Evolutionary conservation across 2,329 filamentous ascomycete species (phyloP).

Genomic region (Dactylellina sp.): DNA sequence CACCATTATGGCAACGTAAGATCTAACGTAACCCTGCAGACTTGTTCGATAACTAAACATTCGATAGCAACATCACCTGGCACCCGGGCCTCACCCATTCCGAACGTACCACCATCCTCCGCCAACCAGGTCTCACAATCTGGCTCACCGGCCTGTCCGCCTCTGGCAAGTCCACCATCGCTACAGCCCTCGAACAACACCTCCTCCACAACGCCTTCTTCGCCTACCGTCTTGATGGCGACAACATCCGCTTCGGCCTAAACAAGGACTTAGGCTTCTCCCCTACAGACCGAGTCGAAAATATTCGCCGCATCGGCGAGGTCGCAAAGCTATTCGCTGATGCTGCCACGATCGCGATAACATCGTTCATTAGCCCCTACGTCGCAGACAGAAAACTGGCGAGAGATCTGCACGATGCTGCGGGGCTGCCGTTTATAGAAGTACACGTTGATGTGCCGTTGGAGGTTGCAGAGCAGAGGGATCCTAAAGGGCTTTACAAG

Average conservation of each 20-base stretch:
- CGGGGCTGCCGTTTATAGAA: slow-evolving; percentile 85
- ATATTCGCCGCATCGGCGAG: slow-evolving; percentile 95
- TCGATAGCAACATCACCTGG: slow-evolving; percentile 87
- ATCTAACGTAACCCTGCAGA: background rate
- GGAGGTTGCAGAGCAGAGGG: slow-evolving; percentile 90
- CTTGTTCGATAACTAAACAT: background rate
- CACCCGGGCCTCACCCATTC: slow-evolving; percentile 81
- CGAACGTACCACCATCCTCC: slow-evolving; percentile 79
- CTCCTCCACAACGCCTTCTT: slow-evolving; percentile 84
- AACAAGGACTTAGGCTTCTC: slow-evolving; percentile 98
- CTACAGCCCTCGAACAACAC: slow-evolving; percentile 95
- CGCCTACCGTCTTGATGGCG: slow-evolving; percentile 91
- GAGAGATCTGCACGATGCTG: slow-evolving; percentile 78
- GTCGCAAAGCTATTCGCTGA: slow-evolving; percentile 95
- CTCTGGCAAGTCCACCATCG: slow-evolving; percentile 96
- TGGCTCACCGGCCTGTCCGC: slow-evolving; percentile 98
- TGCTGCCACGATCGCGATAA: slow-evolving; percentile 85
- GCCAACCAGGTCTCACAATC: slow-evolving; percentile 91
- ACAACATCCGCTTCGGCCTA: slow-evolving; percentile 97
- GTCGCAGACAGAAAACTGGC: slow-evolving; percentile 85
- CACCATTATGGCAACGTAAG: slow-evolving; percentile 30
- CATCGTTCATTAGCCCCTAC: slow-evolving; percentile 97
- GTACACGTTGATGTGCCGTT: slow-evolving; percentile 92
- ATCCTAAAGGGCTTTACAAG: slow-evolving; percentile 98
- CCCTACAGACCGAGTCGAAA: slow-evolving; percentile 93